Evolutionary conservation across 2,329 filamentous ascomycete genomes (phyloP).

Genomic region (Calonectria henricotiae): DNA sequence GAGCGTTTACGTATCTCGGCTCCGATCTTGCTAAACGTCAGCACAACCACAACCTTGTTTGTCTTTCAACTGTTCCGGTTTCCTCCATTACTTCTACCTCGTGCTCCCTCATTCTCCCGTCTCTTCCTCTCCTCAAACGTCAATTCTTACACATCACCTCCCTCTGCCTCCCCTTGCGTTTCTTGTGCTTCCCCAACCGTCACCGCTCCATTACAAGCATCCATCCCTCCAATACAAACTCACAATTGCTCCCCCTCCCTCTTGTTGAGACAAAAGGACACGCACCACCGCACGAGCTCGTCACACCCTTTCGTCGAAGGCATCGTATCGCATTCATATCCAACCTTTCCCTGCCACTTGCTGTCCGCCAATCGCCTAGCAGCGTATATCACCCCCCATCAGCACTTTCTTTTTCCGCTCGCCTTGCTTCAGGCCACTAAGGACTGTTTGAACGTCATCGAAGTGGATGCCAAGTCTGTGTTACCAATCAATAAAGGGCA

Average conservation of each 20-base stretch:
- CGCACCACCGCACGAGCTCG: conserved; percentile 21
- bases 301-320: conserved; percentile 28
- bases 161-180: conserved; percentile 6
- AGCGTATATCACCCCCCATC: conserved; percentile 19
- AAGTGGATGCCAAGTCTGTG: conserved; percentile 19
- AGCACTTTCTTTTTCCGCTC: conserved; percentile 30
- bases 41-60: conserved; percentile 27
- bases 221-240: conserved; percentile 19
- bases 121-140: neutral
- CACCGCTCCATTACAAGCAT: conserved; percentile 16
- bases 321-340: conserved; percentile 20
- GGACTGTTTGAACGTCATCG: conserved; percentile 20
- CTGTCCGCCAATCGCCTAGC: conserved; percentile 22
- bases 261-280: conserved; percentile 33
- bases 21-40: conserved; percentile 34
- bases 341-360: conserved; percentile 28
- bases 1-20: conserved; percentile 33
- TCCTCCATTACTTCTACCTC: conserved; percentile 31
- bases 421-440: conserved; percentile 11
- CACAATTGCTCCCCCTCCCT: conserved; percentile 18
- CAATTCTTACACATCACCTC: conserved; percentile 16
- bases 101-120: conserved; percentile 21
- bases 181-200: conserved; percentile 29
- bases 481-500: conserved; percentile 23
- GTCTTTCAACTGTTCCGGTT: conserved; percentile 25